Evolutionary conservation across 805 yeast species (phyloP), one percentile per base, ranked within the genome.

Genomic region (Candida incommunis): DNA sequence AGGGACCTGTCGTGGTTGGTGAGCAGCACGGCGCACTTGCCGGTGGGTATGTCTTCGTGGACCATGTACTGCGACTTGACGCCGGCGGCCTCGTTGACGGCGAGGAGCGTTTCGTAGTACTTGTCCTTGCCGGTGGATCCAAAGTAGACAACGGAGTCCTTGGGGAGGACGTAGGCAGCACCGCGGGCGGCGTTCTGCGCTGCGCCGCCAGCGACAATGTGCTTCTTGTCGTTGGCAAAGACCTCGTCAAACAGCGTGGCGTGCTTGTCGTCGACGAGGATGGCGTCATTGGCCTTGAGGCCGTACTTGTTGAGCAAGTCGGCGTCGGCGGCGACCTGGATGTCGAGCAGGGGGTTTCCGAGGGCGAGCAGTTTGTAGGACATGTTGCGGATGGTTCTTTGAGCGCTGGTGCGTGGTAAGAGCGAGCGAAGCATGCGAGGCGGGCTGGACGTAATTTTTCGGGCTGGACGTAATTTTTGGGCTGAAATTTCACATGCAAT

Each of bases 121-220:
- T 79, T 74, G 66, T 92, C 99, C 55, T 83, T 75, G 60, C 98
- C 98, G 50, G 90, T 97, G 43, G 95, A 81, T 45, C 99, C 99
- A 61, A 90, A 85, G 72, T 92, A 92, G 45, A 81, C 82, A 46
- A 92, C 97, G 25, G 90, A 78, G 55, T 77, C 65, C 41, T 69
- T 65, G 48, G 96, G 96, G 43, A 92, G 74, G 46, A 86, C 66
- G 68, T 85, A 90, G 62, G 90, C 96, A 43, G 97, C 97, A 61
- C 95, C 99, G 69, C 99, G 80, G 47, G 97, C 96, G 52, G 97
- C 78, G 72, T 92, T 92, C 71, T 92, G 99, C 49, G 96, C 98
- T 58, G 99, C 99, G 64, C 99, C 99, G 56, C 99, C 99, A 50
- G 99, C 98, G 54, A 90, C 76, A 50, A 78, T 66, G 57, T 77